These are phyloP conservation scores for Ustilago tritici DNA, from an alignment of 1,284 basidiomycete species.

Conservation along the genomic window DNA sequence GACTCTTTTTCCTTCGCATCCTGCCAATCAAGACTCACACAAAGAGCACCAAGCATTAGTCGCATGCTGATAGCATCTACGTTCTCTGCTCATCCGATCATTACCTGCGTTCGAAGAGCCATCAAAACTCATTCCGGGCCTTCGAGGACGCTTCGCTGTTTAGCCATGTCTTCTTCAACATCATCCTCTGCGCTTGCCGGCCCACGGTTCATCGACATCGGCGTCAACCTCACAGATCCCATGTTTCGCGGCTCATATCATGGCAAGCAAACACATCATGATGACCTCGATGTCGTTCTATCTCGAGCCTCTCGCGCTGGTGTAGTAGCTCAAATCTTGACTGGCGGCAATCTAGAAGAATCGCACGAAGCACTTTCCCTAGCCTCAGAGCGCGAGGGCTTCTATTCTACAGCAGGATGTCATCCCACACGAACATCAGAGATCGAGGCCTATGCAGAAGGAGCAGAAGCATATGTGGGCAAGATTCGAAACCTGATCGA, in stretches of 20 bases:
- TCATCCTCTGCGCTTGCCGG: not conserved
- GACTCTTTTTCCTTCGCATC: not conserved
- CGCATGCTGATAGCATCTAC: not conserved
- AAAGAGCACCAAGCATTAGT: not conserved
- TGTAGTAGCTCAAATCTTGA: conserved; percentile 83
- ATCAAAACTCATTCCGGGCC: not conserved
- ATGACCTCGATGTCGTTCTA: conserved; percentile 79
- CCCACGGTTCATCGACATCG: conserved; percentile 71
- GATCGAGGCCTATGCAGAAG: conserved; percentile 75
- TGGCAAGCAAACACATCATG: conserved; percentile 71
- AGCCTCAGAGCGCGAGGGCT: conserved; percentile 74
- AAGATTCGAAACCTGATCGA: conserved; percentile 70
- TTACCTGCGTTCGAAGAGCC: not conserved
- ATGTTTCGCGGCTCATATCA: conserved; percentile 72
- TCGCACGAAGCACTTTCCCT: conserved; percentile 77
- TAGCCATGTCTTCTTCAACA: not conserved
- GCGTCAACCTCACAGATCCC: conserved; percentile 72
- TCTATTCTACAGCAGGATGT: conserved; percentile 84
- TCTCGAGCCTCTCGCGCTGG: conserved; percentile 77
- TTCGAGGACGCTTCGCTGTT: not conserved
- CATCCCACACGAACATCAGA: conserved; percentile 87
- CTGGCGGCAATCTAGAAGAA: conserved; percentile 81
- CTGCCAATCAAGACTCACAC: conserved; percentile 1
- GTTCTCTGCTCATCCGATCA: not conserved
- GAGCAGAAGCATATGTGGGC: conserved; percentile 76